Conservation (phyloP, 2,329 filamentous ascomycete genomes). For the Aplosporella prunicola region DNA sequence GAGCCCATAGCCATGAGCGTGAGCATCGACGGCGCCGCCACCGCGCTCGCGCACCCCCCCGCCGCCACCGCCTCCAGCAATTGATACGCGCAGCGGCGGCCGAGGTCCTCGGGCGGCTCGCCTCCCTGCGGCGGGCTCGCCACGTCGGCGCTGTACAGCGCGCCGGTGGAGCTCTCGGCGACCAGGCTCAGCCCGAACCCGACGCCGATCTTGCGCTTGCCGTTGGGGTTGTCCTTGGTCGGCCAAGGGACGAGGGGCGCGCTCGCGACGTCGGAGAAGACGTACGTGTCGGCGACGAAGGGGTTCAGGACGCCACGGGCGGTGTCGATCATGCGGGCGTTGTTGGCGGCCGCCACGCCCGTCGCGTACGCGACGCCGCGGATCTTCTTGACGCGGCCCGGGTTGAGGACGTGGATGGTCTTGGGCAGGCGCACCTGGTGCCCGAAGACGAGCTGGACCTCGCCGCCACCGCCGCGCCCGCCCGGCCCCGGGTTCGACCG, state of each 20-base stretch:
- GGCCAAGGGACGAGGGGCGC: constrained; percentile 56
- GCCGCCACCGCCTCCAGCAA: constrained; percentile 72
- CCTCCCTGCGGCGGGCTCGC: constrained; percentile 66
- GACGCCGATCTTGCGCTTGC: constrained; percentile 58
- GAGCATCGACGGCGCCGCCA: constrained; percentile 65
- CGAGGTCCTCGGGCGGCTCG: constrained; percentile 80
- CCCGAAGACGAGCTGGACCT: constrained; percentile 88
- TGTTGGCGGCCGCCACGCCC: constrained; percentile 86
- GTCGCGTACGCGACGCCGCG: constrained; percentile 89
- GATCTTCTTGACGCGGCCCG: constrained; percentile 78
- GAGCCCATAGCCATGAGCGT: constrained; percentile 96
- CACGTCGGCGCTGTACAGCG: constrained; percentile 81
- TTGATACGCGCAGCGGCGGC: constrained; percentile 79
- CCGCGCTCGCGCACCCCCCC: constrained; percentile 69
- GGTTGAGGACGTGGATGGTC: constrained; percentile 78
- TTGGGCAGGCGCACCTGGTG: constrained; percentile 90
- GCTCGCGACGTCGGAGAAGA: constrained; percentile 60
- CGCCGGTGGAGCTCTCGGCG: constrained; percentile 81
- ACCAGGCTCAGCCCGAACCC: constrained; percentile 88
- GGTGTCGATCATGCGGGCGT: constrained; percentile 87
- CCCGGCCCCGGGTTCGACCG: constrained; percentile 63
- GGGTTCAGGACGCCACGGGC: constrained; percentile 80
- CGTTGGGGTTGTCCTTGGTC: constrained; percentile 53
- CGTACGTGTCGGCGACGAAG: constrained; percentile 79
- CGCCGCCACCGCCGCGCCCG: constrained; percentile 73